Base-by-base conservation (phyloP, 352 stramenopile genomes). In the Phytophthora lateralis region DNA sequence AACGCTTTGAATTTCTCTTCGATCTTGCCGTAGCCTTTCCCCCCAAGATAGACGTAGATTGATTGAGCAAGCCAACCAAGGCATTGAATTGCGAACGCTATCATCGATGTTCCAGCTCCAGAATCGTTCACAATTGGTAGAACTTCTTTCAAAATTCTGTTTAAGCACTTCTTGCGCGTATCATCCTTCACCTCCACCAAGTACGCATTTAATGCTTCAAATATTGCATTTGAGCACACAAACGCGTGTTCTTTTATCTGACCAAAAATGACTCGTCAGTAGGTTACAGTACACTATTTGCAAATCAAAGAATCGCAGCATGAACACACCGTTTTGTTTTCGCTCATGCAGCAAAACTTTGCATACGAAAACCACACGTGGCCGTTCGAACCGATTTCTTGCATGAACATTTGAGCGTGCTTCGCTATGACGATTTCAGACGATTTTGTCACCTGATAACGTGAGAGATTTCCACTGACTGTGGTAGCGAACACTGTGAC, bases 221-320 rank as follows among this genome's bases (percentile, higher is more conserved):
- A 69, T 2, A 89, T 59, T 11, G 59, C 56, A 45, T 80, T 76
- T 0, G 78, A 77, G 26, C 75, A 82, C 21, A 42, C 57, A 50
- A 82, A 88, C 4, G 81, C 76, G 41, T 83, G 68, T 20, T 91
- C 68, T 72, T 90, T 90, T n/a, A 93, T 75, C 85, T 94, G 41
- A 8, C 7, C 21, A 20, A 54, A 38, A 46, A 41, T 39, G 29
- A 3, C 10, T 45, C 2, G 18, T 45, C 17, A 45, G 17, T 27
- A 24, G 39, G 6, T 27, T 27, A 45, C 9, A 26, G 11, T n/a
- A 24, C 6, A 32, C 27, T 1, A n/a, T 17, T 41, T 21, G 4
- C 24, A 3, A 15, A 14, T 21, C 35, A 42, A 42, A 42, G 15
- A 42, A 15, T 35, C 21, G 43, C 24, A 12, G 18, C 8, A 7